Percentiles rank a stretch among this genome's conserved stretches.
Evolutionary conservation across 257 asterid species (phyloP).

Genomic region (Misopates orontium): DNA sequence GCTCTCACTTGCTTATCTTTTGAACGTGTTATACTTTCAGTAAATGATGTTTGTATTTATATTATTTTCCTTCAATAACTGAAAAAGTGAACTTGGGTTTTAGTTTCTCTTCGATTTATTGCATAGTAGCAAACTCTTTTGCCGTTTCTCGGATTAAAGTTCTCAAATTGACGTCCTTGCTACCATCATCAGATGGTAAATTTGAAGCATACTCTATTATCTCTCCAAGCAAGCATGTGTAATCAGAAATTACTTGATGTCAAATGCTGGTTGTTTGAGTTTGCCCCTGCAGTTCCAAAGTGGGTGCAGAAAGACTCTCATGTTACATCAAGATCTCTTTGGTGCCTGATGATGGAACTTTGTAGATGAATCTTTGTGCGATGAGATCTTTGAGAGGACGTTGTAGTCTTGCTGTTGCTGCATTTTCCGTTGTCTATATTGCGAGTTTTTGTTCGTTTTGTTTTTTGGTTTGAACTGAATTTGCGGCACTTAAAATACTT

Average conservation of each 20-base stretch:
- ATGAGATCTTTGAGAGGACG: neutral
- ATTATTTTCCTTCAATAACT: neutral
- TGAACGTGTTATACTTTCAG: slow-evolving; percentile 13
- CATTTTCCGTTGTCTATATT: neutral
- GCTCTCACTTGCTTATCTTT: slow-evolving; percentile 4
- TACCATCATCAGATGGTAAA: neutral
- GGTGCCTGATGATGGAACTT: neutral
- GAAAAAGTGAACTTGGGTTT: neutral
- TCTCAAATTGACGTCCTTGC: neutral
- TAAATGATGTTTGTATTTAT: neutral
- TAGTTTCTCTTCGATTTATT: neutral
- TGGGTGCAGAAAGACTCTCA: neutral
- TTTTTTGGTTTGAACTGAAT: neutral
- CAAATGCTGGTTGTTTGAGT: neutral
- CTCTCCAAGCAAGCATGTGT: neutral
- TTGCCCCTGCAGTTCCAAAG: neutral
- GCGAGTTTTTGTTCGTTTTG: neutral
- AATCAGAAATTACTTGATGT: neutral
- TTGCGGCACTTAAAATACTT: too few relatives aligned
- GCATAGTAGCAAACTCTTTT: neutral
- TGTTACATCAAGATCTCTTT: slow-evolving; percentile 9
- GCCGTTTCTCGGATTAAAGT: neutral
- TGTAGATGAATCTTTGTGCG: neutral
- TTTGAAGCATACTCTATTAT: neutral
- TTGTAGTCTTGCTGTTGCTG: neutral